Evolutionary conservation across 177 flowering plant species (phyloP).

Genomic region (Vitis hybrid): DNA sequence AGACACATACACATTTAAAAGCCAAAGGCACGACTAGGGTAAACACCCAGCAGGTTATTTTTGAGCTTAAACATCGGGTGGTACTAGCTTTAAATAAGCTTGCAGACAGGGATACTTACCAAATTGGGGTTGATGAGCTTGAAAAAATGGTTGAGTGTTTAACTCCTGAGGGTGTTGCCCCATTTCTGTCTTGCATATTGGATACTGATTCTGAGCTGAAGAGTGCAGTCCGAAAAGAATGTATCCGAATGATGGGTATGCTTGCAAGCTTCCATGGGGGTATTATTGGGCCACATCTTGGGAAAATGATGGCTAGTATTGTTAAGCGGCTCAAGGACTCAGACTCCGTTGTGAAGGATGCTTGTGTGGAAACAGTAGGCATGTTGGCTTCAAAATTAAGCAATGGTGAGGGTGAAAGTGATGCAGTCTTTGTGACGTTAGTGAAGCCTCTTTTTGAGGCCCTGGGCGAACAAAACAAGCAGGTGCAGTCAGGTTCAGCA

Average conservation of each 20-base stretch:
- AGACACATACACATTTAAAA: conserved; percentile 36
- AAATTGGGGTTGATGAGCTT: conserved; percentile 73
- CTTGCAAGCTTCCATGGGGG: conserved; percentile 52
- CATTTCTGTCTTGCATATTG: conserved; percentile 69
- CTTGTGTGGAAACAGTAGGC: conserved; percentile 76
- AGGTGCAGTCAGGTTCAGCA: conserved; percentile 77
- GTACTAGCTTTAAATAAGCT: conserved; percentile 69
- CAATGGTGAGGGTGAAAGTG: conserved; percentile 31
- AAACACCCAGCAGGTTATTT: conserved; percentile 46
- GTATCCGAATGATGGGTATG: conserved; percentile 66
- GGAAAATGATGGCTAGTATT: conserved; percentile 64
- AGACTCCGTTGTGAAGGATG: conserved; percentile 80
- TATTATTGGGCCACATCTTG: conserved; percentile 51
- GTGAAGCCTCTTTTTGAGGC: conserved; percentile 91
- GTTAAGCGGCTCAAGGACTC: conserved; percentile 83
- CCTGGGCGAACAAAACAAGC: conserved; percentile 80
- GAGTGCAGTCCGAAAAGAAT: conserved; percentile 74
- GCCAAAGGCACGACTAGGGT: conserved; percentile 34
- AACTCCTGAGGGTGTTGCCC: conserved; percentile 54
- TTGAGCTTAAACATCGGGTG: conserved; percentile 71
- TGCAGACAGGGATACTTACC: conserved; percentile 82
- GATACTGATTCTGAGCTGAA: conserved; percentile 78
- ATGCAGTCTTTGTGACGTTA: conserved; percentile 50
- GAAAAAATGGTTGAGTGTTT: conserved; percentile 63
- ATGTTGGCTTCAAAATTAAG: conserved; percentile 61